Evolutionary conservation across 163 green algal species (phyloP).

Genomic region (Coccomyxa subellipsoidea): DNA sequence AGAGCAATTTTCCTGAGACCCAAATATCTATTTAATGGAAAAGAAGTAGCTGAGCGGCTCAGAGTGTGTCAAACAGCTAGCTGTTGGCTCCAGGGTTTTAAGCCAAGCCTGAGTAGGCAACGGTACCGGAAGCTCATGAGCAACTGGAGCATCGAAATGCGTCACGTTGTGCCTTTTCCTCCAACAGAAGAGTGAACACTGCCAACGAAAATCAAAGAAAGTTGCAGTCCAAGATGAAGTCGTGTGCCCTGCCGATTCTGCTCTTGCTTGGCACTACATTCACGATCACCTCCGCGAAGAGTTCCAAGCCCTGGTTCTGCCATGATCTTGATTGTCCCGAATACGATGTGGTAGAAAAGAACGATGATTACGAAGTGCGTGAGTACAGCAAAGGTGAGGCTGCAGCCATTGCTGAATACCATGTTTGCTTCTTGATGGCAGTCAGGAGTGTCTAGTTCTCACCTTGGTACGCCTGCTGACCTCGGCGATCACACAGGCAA

Average conservation of each 20-base stretch:
- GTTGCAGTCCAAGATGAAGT: background rate
- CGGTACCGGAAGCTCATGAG: background rate
- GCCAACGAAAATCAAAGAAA: too few species aligned
- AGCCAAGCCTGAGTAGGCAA: background rate
- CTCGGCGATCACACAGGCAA: conserved; percentile 1
- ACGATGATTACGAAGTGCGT: conserved; percentile 35
- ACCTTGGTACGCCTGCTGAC: too few species aligned
- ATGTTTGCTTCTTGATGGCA: too few species aligned
- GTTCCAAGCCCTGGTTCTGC: conserved; percentile 47
- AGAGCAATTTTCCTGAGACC: too few species aligned
- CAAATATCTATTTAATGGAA: background rate
- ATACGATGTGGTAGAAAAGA: conserved; percentile 36
- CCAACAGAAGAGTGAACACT: too few species aligned
- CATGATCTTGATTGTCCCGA: conserved; percentile 49
- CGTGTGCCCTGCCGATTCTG: background rate
- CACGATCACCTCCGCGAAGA: background rate
- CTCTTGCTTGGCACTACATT: background rate
- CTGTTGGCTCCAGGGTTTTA: background rate
- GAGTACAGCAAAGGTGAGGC: conserved; percentile 23
- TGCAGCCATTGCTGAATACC: too few species aligned
- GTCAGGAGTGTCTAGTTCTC: too few species aligned
- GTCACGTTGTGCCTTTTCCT: background rate
- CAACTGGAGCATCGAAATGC: too few species aligned
- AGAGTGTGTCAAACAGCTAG: too few species aligned
- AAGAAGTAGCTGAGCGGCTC: too few species aligned